Evolutionary conservation across 2,329 filamentous ascomycete species (phyloP), one percentile per base, ranked within the genome.

Genomic region (Talaromyces sp.): DNA sequence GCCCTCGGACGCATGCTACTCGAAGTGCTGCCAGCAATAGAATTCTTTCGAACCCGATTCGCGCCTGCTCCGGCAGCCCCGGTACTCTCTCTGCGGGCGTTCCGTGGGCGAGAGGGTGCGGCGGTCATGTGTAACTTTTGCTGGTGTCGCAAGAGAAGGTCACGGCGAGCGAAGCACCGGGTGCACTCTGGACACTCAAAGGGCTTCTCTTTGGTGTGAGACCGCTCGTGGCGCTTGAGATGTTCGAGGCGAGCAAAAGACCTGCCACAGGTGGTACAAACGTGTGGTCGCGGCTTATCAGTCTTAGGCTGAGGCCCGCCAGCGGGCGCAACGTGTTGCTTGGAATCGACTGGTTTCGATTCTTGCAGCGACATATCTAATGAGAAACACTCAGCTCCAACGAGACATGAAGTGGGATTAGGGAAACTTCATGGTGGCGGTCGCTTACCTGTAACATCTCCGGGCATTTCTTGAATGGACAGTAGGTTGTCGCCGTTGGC

Each of bases 131-230:
- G 95, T 54, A 99, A 84, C 82, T 99, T 99, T 81, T 99, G 95
- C 82, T 99, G 95, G 77, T 99, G 95, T 62, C 95, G 87, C 66
- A 99, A 81, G 59, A 99, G 83, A 67, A 99, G 78, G 76, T 99
- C 95, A 66, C 95, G 87, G 63, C 95, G 87, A 62, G 95, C 95
- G 77, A 99, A 99, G 78, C 95, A 98, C 77, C 95, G 82, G 41
- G 91, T 85, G 77, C 95, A 99, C 75, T 98, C 91, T 29, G 91
- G 91, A 70, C 95, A 99, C 77, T 97, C 92, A 69, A 99, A 99
- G 0, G 95, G 95, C 81, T 99, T 99, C 79, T 99, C 93, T 75
- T 99, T 97, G 51, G 93, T 97, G 74, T 97, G 93, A n/a, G 92
- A 96, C 64, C 95, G 86, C 78, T 98, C 95, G 77, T 99, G 95